Conservation (phyloP, 495 filamentous ascomycete species). For the Chaetomium tenue region DNA sequence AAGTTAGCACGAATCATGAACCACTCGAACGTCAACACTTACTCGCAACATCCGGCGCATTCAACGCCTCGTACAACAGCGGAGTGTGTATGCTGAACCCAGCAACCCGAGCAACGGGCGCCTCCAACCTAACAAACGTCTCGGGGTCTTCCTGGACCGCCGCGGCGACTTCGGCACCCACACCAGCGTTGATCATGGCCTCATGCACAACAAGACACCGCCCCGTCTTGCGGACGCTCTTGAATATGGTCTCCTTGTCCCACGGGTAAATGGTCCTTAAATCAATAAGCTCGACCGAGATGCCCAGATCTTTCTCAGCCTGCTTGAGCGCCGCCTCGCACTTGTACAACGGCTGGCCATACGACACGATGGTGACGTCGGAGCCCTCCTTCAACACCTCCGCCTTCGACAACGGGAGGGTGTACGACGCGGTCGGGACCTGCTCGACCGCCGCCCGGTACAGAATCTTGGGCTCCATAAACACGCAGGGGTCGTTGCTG, state of each 20-base stretch:
- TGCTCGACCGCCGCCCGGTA: conserved; percentile 96
- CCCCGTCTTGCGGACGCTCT: conserved; percentile 87
- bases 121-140: conserved; percentile 83
- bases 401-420: conserved; percentile 81
- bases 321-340: conserved; percentile 76
- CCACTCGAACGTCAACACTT: conserved; percentile 44
- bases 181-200: conserved; percentile 89
- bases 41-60: conserved; percentile 88
- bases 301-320: conserved; percentile 76
- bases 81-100: conserved; percentile 90
- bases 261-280: conserved; percentile 91
- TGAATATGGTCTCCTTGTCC: conserved; percentile 80
- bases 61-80: conserved; percentile 79
- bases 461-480: conserved; percentile 95
- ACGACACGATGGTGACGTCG: conserved; percentile 84
- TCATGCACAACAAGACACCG: conserved; percentile 92
- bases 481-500: conserved; percentile 85
- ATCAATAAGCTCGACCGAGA: conserved; percentile 86
- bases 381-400: conserved; percentile 82
- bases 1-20: conserved; percentile 26
- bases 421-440: conserved; percentile 80
- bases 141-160: conserved; percentile 79
- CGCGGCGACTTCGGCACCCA: conserved; percentile 90
- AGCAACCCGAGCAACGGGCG: conserved; percentile 86
- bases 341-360: conserved; percentile 88